Evolutionary conservation across 2,329 filamentous ascomycete species (phyloP).

Genomic region (Emmonsiellopsis sp.): DNA sequence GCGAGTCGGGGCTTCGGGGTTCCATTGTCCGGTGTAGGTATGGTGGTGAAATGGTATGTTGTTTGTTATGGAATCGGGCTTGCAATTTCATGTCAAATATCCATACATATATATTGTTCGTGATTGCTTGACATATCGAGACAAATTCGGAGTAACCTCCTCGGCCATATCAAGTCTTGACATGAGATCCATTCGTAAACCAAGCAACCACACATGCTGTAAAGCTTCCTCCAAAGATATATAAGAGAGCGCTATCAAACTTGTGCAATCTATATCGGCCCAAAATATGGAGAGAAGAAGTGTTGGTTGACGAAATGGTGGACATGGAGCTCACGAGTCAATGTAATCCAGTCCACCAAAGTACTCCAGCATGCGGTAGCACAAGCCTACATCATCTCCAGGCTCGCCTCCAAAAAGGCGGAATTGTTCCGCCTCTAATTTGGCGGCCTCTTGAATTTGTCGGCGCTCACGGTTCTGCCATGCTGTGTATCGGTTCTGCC

Average conservation of each 20-base stretch:
- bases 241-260: background rate
- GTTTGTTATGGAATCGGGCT: background rate
- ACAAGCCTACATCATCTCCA: constrained; percentile 35
- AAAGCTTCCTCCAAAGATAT: background rate
- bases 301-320: background rate
- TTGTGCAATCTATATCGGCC: background rate
- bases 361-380: constrained; percentile 42
- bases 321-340: constrained; percentile 24
- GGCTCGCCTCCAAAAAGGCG: constrained; percentile 39
- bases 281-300: background rate
- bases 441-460: constrained; percentile 20
- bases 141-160: background rate
- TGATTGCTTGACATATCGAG: background rate
- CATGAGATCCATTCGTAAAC: background rate
- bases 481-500: constrained; percentile 33
- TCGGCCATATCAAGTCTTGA: background rate
- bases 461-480: constrained; percentile 31
- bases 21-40: constrained; percentile 20
- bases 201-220: background rate
- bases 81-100: background rate
- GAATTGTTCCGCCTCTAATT: constrained; percentile 33
- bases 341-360: constrained; percentile 43
- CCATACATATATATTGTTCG: background rate
- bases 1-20: constrained; percentile 29
- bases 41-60: background rate